phyloP scores from a whole-genome alignment of 805 yeast species.

The Maudiozyma turicensis region DNA sequence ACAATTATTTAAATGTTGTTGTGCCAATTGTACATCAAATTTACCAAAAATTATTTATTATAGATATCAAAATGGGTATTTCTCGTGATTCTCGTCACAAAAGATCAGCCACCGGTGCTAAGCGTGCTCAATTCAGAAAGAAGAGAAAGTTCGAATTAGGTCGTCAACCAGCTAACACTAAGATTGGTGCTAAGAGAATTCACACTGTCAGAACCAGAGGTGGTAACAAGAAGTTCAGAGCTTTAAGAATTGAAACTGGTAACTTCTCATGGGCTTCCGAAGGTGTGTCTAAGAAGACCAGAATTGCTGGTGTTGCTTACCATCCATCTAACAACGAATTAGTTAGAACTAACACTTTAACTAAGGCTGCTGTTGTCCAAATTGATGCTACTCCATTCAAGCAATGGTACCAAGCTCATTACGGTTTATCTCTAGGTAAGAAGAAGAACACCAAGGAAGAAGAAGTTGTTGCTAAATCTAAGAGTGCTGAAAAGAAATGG shows the following conservation, averaged over 20 bases:
- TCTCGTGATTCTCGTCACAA: conserved; percentile 99
- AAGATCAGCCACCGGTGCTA: conserved; percentile 99
- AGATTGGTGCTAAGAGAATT: conserved; percentile 86
- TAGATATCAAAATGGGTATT: conserved; percentile 82
- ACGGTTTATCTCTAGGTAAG: conserved; percentile 91
- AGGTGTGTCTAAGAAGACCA: conserved; percentile 97
- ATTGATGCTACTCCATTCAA: conserved; percentile 99
- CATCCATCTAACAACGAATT: conserved; percentile 99
- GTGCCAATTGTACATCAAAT: not conserved
- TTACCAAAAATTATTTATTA: not conserved
- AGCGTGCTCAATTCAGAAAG: conserved; percentile 99
- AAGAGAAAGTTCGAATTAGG: conserved; percentile 99
- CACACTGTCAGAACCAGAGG: conserved; percentile 99
- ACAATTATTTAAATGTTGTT: conserved; percentile 4
- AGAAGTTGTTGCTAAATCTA: conserved; percentile 58
- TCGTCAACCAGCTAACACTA: conserved; percentile 99
- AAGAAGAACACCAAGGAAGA: conserved; percentile 50
- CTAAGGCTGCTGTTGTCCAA: conserved; percentile 98
- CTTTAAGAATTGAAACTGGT: conserved; percentile 97
- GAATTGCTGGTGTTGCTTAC: conserved; percentile 95
- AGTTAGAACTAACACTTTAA: conserved; percentile 98
- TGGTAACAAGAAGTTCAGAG: conserved; percentile 99
- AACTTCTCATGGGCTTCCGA: conserved; percentile 99
- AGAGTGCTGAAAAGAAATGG: conserved; percentile 80
- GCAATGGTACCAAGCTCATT: conserved; percentile 98